phyloP scores from a whole-genome alignment of 176 grass and related monocot genomes.

The Luzula sylvatica region DNA sequence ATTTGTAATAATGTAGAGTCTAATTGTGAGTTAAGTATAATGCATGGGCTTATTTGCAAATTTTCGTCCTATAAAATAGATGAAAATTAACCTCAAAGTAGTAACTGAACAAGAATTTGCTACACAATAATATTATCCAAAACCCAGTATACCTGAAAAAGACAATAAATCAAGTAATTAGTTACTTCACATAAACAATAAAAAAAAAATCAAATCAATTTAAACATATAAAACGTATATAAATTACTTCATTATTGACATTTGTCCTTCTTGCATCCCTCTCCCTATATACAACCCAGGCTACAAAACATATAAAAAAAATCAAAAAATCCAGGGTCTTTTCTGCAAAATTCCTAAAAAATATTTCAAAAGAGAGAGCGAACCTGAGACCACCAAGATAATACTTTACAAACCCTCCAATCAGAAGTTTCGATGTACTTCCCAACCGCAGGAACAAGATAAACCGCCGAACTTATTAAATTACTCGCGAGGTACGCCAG shows the following conservation, averaged over 20 bases:
- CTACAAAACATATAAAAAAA: conserved; percentile 42
- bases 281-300: conserved; percentile 65
- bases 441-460: conserved; percentile 81
- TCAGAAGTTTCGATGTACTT: conserved; percentile 77
- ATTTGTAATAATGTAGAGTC: no score
- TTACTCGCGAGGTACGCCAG: conserved; percentile 63
- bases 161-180: conserved; percentile 18
- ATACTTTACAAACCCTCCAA: conserved; percentile 52
- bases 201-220: background rate
- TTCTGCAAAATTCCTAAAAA: no score
- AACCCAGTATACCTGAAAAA: conserved; percentile 78
- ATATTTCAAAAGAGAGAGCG: background rate
- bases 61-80: background rate
- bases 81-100: conserved; percentile 65
- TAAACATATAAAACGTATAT: conserved; percentile 2
- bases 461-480: conserved; percentile 77
- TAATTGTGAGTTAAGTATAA: background rate
- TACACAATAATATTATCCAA: conserved; percentile 70
- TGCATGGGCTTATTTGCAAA: background rate
- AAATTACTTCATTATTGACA: conserved; percentile 79
- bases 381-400: conserved; percentile 89
- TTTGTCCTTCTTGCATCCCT: conserved; percentile 86
- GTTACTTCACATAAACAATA: conserved; percentile 29
- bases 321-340: background rate
- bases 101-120: conserved; percentile 96